Evolutionary conservation across 345 rosid genomes (phyloP).

Genomic region (Pugionium dolabratum): DNA sequence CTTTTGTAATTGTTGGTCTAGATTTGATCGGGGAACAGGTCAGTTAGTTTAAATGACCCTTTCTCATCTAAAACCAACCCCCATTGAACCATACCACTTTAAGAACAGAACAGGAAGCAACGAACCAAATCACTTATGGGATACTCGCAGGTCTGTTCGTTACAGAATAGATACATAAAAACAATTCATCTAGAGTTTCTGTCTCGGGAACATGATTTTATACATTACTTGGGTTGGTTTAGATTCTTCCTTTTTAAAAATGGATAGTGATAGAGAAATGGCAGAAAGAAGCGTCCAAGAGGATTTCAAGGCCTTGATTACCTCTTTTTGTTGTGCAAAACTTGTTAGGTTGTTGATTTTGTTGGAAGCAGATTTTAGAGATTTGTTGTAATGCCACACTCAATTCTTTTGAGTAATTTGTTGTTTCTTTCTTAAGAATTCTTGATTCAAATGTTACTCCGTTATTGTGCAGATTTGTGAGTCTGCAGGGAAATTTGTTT

Average conservation of each 20-base stretch:
- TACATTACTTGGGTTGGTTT: conserved; percentile 33
- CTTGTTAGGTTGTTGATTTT: conserved; percentile 15
- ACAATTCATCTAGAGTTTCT: conserved; percentile 31
- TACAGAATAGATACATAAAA: conserved; percentile 22
- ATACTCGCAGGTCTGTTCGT: conserved; percentile 10
- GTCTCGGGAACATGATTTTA: conserved; percentile 28
- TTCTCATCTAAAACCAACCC: conserved; percentile 12
- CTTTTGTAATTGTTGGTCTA: conserved; percentile 80
- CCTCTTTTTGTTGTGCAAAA: conserved; percentile 33
- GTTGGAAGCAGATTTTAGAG: not conserved
- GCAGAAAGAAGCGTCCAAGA: conserved; percentile 17
- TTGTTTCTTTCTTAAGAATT: conserved; percentile 11
- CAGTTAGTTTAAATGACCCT: conserved; percentile 39
- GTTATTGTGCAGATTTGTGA: not conserved
- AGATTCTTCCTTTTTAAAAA: conserved; percentile 1
- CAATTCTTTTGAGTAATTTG: conserved; percentile 28
- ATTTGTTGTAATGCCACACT: conserved; percentile 26
- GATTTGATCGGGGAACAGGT: conserved; percentile 92
- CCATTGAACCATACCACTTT: not conserved
- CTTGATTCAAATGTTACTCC: not conserved
- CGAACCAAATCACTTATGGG: conserved; percentile 26
- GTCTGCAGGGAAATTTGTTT: not conserved
- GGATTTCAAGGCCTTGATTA: not conserved
- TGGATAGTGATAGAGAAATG: conserved; percentile 23
- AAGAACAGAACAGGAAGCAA: conserved; percentile 5